These are phyloP conservation scores for Cryptococcus sp. DNA, from an alignment of 1,284 basidiomycete species.

Conservation along the genomic window DNA sequence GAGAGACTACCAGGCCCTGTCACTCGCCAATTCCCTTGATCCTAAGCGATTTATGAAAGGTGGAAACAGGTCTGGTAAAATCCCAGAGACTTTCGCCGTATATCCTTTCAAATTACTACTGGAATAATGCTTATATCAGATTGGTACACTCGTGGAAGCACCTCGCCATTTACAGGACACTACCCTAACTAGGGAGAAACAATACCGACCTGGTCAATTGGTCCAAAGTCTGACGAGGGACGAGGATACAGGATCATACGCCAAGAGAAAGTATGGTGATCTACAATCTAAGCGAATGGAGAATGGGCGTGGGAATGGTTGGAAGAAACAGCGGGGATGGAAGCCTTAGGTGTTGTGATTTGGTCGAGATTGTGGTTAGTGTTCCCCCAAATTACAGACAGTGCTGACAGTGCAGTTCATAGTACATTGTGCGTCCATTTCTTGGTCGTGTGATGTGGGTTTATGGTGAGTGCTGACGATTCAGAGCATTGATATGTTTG, in stretches of 20 bases:
- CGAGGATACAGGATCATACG: slow-evolving; percentile 76
- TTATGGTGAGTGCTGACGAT: neutral
- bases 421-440: neutral
- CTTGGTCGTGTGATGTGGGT: neutral
- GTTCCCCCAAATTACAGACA: too few species aligned
- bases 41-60: slow-evolving; percentile 94
- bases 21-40: slow-evolving; percentile 86
- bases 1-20: slow-evolving; percentile 87
- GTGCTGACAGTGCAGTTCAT: neutral
- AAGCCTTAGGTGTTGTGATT: neutral
- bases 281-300: slow-evolving; percentile 68
- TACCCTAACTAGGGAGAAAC: slow-evolving; percentile 69
- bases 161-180: slow-evolving; percentile 69
- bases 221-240: slow-evolving; percentile 88
- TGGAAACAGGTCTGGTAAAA: slow-evolving; percentile 65
- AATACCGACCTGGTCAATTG: slow-evolving; percentile 74
- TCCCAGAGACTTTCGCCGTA: slow-evolving; percentile 87
- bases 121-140: too few species aligned
- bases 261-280: slow-evolving; percentile 90
- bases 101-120: slow-evolving; percentile 31
- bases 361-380: slow-evolving; percentile 2
- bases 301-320: slow-evolving; percentile 68
- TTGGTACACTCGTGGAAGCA: slow-evolving; percentile 80
- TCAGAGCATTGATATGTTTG: too few species aligned
- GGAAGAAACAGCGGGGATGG: slow-evolving; percentile 57